A percentile compares a stretch with the other conserved stretches of the same genome.
Evolutionary conservation across 2,329 filamentous ascomycete genomes (phyloP).

Genomic region (Ceratocystis papillata): DNA sequence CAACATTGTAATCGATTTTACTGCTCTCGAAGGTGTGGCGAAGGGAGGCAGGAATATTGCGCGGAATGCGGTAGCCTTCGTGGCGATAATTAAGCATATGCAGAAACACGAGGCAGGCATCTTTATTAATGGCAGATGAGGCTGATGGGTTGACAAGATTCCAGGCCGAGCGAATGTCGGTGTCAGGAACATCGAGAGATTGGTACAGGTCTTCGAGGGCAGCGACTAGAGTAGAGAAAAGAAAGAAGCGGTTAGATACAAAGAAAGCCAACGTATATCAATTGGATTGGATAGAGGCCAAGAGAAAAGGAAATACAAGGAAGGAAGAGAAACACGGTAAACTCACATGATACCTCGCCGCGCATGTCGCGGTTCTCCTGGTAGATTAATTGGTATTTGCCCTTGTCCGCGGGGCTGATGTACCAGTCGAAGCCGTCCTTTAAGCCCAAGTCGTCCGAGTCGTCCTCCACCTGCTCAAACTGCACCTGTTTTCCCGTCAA

Average conservation of each 20-base stretch:
- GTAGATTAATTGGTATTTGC: slow-evolving; percentile 97
- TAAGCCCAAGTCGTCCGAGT: slow-evolving; percentile 69
- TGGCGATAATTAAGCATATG: slow-evolving; percentile 95
- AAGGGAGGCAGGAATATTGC: slow-evolving; percentile 81
- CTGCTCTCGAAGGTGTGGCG: slow-evolving; percentile 88
- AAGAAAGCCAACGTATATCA: neutral
- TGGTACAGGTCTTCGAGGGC: slow-evolving; percentile 76
- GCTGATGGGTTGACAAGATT: slow-evolving; percentile 94
- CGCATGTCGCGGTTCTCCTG: slow-evolving; percentile 79
- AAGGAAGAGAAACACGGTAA: slow-evolving; percentile 23
- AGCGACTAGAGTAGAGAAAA: slow-evolving; percentile 45
- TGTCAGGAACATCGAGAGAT: slow-evolving; percentile 60
- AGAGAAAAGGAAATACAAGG: neutral
- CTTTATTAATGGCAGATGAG: slow-evolving; percentile 74
- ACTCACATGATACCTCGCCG: slow-evolving; percentile 67
- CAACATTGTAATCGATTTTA: slow-evolving; percentile 90
- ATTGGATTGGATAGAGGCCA: neutral
- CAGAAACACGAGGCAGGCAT: slow-evolving; percentile 85
- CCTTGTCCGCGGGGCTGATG: slow-evolving; percentile 83
- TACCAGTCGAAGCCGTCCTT: slow-evolving; percentile 99
- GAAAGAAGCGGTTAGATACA: neutral
- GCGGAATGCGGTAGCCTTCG: slow-evolving; percentile 87
- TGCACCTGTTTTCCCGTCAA: slow-evolving; percentile 67
- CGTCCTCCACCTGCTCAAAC: slow-evolving; percentile 77
- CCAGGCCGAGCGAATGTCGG: slow-evolving; percentile 84